phyloP scores from a whole-genome alignment of 2,329 filamentous ascomycete genomes.

The Apiospora arundinis region DNA sequence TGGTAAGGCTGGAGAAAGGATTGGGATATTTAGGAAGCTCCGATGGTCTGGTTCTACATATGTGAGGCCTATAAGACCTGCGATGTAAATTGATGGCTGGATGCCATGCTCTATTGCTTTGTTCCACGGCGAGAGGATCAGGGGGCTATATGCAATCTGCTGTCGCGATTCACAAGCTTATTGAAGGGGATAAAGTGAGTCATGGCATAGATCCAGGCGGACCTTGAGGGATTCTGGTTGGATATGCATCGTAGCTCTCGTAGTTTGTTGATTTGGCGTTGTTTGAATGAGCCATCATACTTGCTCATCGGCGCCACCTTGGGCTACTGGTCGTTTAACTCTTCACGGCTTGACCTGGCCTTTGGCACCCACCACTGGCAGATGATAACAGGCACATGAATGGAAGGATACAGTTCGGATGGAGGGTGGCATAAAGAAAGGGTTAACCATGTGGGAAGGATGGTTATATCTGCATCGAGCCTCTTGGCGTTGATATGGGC shows the following conservation, averaged over 20 bases:
- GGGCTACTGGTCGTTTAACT: neutral
- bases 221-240: neutral
- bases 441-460: neutral
- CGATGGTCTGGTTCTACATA: neutral
- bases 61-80: neutral
- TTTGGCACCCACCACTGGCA: neutral
- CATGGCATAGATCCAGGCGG: neutral
- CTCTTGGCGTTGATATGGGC: neutral
- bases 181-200: neutral
- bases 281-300: slow-evolving; percentile 4
- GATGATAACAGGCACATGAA: neutral
- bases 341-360: neutral
- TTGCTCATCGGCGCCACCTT: neutral
- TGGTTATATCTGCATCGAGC: neutral
- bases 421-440: neutral
- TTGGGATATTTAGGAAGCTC: neutral
- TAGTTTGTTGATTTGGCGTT: neutral
- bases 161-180: neutral
- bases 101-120: neutral
- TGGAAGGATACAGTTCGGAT: neutral
- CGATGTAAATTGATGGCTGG: neutral
- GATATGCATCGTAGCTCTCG: neutral
- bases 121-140: neutral
- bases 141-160: neutral
- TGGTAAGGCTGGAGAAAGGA: neutral